These are phyloP conservation scores for Quercus rubra DNA, from an alignment of 306 rosid genomes.

Conservation along the genomic window DNA sequence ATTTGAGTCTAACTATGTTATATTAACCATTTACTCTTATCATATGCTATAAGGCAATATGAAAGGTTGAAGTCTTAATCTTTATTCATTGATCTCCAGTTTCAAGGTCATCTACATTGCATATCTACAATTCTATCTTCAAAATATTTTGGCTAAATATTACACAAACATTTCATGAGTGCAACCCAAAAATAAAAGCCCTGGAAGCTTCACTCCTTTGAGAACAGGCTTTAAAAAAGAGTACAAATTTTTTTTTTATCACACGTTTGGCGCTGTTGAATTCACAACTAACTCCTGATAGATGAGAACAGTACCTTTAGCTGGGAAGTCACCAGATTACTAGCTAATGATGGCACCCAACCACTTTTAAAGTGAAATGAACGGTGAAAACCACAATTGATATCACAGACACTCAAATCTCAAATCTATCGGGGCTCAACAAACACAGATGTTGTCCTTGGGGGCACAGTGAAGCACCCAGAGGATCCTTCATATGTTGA, in stretches of 20 bases:
- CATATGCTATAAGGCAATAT: background rate
- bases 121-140: background rate
- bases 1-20: no score
- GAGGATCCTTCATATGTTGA: conserved; percentile 60
- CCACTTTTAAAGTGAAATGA: background rate
- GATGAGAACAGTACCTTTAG: background rate
- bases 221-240: background rate
- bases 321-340: background rate
- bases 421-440: conserved; percentile 55
- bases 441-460: conserved; percentile 73
- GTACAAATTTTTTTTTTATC: background rate
- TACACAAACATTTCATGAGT: background rate
- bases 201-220: background rate
- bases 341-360: background rate
- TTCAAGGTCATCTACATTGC: background rate
- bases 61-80: background rate
- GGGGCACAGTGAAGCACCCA: conserved; percentile 64
- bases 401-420: conserved; percentile 13
- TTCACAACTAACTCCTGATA: background rate
- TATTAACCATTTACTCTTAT: no score
- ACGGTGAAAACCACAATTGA: background rate
- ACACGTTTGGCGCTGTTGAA: background rate
- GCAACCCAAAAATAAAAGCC: background rate
- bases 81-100: background rate
- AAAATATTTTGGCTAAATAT: no score